These are phyloP conservation scores for Thuja plicata DNA, from an alignment of 83 land plant genomes.

Conservation along the genomic window DNA sequence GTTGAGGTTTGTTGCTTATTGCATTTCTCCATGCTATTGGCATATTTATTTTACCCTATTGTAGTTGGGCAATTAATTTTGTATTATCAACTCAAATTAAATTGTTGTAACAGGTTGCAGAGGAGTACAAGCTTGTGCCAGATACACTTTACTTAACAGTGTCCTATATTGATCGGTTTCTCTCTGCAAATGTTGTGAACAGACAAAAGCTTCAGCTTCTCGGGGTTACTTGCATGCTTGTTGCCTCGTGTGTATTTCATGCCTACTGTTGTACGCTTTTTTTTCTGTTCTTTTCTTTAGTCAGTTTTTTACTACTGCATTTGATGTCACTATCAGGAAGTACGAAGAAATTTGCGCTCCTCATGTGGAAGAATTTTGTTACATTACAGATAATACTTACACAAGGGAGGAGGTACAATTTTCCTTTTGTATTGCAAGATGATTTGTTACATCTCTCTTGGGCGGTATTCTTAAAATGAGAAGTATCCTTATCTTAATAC, in stretches of 20 bases:
- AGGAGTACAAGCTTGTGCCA: slow-evolving; percentile 79
- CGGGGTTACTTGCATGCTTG: slow-evolving; percentile 82
- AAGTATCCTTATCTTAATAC: slow-evolving; percentile 16
- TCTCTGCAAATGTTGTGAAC: slow-evolving; percentile 45
- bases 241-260: slow-evolving; percentile 62
- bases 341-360: slow-evolving; percentile 99
- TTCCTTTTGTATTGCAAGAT: neutral
- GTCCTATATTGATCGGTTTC: slow-evolving; percentile 69
- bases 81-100: neutral
- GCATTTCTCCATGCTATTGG: neutral
- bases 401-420: slow-evolving; percentile 61
- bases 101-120: slow-evolving; percentile 55
- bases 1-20: slow-evolving; percentile 38
- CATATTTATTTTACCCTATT: neutral
- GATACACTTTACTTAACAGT: slow-evolving; percentile 78
- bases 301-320: neutral
- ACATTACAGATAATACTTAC: slow-evolving; percentile 96
- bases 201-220: slow-evolving; percentile 74
- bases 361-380: slow-evolving; percentile 93
- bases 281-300: neutral
- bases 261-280: neutral
- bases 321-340: slow-evolving; percentile 50
- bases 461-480: neutral
- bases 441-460: neutral
- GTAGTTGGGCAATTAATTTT: neutral